Conservation (phyloP, 2,329 filamentous ascomycete genomes). For the Zymoseptoria ardabiliae region DNA sequence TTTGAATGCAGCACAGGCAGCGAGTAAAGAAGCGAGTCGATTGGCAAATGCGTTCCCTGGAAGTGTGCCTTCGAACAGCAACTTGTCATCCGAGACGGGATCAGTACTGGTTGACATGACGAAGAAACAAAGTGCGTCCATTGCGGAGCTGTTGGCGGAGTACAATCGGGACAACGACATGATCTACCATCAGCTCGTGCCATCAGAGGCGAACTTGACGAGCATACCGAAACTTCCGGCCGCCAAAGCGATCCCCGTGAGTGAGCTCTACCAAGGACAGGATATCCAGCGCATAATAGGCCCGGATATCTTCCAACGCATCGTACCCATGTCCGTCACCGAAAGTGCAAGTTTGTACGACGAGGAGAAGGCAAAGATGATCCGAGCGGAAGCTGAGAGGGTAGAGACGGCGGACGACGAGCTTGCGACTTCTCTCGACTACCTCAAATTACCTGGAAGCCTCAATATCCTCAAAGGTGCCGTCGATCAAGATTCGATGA, state of each 20-base stretch:
- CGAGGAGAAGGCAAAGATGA: constrained; percentile 94
- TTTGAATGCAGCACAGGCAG: constrained; percentile 69
- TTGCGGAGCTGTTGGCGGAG: constrained; percentile 72
- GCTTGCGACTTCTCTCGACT: constrained; percentile 92
- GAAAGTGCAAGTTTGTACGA: constrained; percentile 96
- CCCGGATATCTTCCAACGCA: constrained; percentile 92
- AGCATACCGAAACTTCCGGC: constrained; percentile 86
- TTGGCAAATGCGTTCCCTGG: constrained; percentile 73
- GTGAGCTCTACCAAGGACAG: constrained; percentile 91
- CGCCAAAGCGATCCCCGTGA: constrained; percentile 93
- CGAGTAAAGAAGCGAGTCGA: constrained; percentile 70
- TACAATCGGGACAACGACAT: constrained; percentile 92
- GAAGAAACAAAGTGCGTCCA: constrained; percentile 70
- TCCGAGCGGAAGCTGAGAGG: constrained; percentile 86
- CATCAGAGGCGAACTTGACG: constrained; percentile 72
- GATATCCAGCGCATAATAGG: constrained; percentile 96
- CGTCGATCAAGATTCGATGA: constrained; percentile 74
- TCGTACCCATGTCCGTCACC: constrained; percentile 90
- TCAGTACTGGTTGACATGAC: constrained; percentile 68
- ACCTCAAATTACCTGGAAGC: constrained; percentile 71
- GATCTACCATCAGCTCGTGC: constrained; percentile 91
- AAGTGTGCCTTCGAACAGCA: constrained; percentile 71
- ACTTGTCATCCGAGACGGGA: constrained; percentile 74
- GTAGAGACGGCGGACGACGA: constrained; percentile 90
- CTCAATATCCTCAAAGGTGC: constrained; percentile 88